These are phyloP conservation scores for Amyloporia xantha DNA, from an alignment of 768 basidiomycete genomes.

Conservation along the genomic window DNA sequence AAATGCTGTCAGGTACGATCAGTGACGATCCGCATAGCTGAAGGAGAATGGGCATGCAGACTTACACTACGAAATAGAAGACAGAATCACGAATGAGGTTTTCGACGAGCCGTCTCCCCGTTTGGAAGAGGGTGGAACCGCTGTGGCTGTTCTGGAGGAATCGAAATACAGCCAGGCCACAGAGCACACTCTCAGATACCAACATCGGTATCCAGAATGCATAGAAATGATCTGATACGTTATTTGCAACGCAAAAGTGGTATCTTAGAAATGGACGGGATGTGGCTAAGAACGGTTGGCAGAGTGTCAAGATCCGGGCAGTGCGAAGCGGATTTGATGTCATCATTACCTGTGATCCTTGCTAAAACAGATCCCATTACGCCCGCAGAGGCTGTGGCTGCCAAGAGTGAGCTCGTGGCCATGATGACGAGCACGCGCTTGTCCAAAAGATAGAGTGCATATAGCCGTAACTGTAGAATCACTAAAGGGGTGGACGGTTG, in stretches of 20 bases:
- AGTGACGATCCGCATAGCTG: neutral
- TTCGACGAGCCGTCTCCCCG: constrained; percentile 38
- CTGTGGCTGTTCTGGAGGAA: constrained; percentile 38
- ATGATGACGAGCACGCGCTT: constrained; percentile 44
- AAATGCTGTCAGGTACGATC: constrained; percentile 33
- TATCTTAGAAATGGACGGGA: constrained; percentile 5
- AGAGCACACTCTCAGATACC: constrained; percentile 46
- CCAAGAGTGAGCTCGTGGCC: constrained; percentile 33
- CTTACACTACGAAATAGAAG: constrained; percentile 52
- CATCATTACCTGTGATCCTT: constrained; percentile 33
- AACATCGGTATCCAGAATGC: constrained; percentile 59
- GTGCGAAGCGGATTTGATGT: neutral
- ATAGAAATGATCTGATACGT: constrained; percentile 39
- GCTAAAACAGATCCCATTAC: constrained; percentile 43
- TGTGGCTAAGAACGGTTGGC: constrained; percentile 5
- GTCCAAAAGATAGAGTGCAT: constrained; percentile 51
- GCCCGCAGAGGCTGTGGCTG: constrained; percentile 34
- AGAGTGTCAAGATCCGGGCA: no score
- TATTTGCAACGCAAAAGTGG: constrained; percentile 37
- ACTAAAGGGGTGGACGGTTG: constrained; percentile 26
- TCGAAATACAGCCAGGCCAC: constrained; percentile 41
- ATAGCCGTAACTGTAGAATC: constrained; percentile 57
- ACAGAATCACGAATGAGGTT: constrained; percentile 53
- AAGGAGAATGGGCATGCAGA: constrained; percentile 2
- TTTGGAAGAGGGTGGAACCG: constrained; percentile 29